phyloP scores from a whole-genome alignment of 495 filamentous ascomycete genomes.

The Trichoderma reesei region DNA sequence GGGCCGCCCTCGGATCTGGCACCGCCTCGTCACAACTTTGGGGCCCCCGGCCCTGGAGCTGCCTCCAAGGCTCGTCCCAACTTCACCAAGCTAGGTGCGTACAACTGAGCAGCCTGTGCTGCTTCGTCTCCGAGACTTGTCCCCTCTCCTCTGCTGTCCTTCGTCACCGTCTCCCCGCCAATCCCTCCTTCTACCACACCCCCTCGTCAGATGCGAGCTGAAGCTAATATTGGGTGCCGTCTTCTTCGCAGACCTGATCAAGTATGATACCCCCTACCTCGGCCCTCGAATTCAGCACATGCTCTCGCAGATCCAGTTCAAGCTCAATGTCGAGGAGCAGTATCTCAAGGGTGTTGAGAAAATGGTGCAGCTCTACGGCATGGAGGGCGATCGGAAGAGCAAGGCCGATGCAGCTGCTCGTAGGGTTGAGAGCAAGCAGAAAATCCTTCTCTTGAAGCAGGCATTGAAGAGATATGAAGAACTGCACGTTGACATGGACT shows the following conservation, averaged over 20 bases:
- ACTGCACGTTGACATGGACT: conserved; percentile 91
- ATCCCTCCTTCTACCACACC: neutral
- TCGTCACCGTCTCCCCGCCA: neutral
- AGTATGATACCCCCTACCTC: conserved; percentile 92
- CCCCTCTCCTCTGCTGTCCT: neutral
- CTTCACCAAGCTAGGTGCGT: conserved; percentile 90
- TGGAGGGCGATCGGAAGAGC: conserved; percentile 97
- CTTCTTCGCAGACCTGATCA: conserved; percentile 71
- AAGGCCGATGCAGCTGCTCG: conserved; percentile 81
- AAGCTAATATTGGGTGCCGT: neutral
- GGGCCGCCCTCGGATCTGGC: conserved; percentile 56
- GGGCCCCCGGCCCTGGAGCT: conserved; percentile 59
- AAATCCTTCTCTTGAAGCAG: conserved; percentile 92
- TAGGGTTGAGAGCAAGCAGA: conserved; percentile 90
- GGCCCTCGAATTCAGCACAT: conserved; percentile 98
- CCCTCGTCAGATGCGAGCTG: neutral
- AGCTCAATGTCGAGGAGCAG: conserved; percentile 96
- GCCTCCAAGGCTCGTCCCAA: conserved; percentile 72
- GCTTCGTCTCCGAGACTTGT: neutral
- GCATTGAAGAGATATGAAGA: conserved; percentile 95
- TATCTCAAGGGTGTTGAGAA: conserved; percentile 99
- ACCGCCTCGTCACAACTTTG: conserved; percentile 74
- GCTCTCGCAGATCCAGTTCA: conserved; percentile 97
- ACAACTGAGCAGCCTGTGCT: neutral
- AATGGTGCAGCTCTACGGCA: conserved; percentile 95